phyloP scores from a whole-genome alignment of 2,329 filamentous ascomycete genomes.

The Verticillium albo-atrum region DNA sequence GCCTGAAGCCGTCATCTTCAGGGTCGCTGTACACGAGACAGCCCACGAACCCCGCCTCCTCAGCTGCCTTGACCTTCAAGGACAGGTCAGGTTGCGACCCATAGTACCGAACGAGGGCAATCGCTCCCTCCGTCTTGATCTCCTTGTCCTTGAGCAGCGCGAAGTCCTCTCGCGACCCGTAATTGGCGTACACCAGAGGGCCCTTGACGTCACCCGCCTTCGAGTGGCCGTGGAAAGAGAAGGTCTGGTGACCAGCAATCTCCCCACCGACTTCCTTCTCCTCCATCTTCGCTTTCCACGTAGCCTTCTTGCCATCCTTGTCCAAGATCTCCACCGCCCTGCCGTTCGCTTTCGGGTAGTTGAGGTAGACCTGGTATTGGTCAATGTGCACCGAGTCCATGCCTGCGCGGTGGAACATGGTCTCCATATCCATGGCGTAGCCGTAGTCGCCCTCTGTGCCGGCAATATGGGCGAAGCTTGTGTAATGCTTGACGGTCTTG shows the following conservation, averaged over 20 bases:
- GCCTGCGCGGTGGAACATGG: conserved; percentile 65
- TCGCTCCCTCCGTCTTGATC: conserved; percentile 71
- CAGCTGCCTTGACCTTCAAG: conserved; percentile 85
- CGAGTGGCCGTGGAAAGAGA: conserved; percentile 84
- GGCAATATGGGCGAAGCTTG: conserved; percentile 81
- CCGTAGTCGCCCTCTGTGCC: conserved; percentile 92
- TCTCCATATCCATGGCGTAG: conserved; percentile 78
- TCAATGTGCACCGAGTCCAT: conserved; percentile 75
- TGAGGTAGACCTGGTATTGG: conserved; percentile 84
- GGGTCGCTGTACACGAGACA: conserved; percentile 94
- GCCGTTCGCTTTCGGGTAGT: conserved; percentile 77
- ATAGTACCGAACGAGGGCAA: conserved; percentile 78
- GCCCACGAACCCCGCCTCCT: conserved; percentile 78
- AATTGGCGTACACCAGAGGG: conserved; percentile 87
- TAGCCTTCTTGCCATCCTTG: conserved; percentile 52
- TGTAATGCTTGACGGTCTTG: conserved; percentile 72
- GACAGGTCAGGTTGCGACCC: conserved; percentile 68
- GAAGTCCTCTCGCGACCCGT: conserved; percentile 82
- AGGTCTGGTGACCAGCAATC: conserved; percentile 63
- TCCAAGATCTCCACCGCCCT: conserved; percentile 77
- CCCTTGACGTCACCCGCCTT: conserved; percentile 82
- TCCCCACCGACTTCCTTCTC: conserved; percentile 65
- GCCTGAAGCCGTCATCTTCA: conserved; percentile 72
- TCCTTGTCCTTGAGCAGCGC: conserved; percentile 64
- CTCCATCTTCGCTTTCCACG: conserved; percentile 79